Evolutionary conservation across 2,329 filamentous ascomycete genomes (phyloP).

Genomic region (Clonostachys chloroleuca): DNA sequence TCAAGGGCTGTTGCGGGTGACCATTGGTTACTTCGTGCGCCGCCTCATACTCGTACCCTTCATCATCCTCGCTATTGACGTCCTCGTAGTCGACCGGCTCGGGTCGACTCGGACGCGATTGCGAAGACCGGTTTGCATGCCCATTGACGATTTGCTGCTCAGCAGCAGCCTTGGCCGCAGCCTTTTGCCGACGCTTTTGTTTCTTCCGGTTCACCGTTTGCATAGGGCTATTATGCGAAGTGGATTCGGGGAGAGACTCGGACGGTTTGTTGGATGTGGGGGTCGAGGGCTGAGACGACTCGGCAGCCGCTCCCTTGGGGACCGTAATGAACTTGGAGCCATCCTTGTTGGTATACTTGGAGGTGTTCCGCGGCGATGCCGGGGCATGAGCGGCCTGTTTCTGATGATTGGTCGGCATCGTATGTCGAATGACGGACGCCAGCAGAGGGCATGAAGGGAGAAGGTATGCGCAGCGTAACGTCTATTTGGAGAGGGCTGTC

Average conservation of each 20-base stretch:
- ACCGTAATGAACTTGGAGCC: constrained; percentile 66
- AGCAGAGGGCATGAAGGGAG: constrained; percentile 27
- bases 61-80: constrained; percentile 51
- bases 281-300: constrained; percentile 48
- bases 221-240: constrained; percentile 20
- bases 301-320: constrained; percentile 48
- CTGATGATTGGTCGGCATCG: constrained; percentile 49
- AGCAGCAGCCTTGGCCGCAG: constrained; percentile 62
- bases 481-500: too few species aligned
- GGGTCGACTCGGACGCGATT: constrained; percentile 12
- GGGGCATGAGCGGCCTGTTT: constrained; percentile 43
- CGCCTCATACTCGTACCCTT: constrained; percentile 32
- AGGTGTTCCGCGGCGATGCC: constrained; percentile 46
- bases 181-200: constrained; percentile 87
- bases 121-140: constrained; percentile 26
- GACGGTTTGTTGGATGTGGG: constrained; percentile 37
- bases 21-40: constrained; percentile 20
- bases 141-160: constrained; percentile 31
- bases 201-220: constrained; percentile 83
- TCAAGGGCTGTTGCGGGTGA: constrained; percentile 20
- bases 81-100: constrained; percentile 39
- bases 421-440: constrained; percentile 22
- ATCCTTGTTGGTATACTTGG: constrained; percentile 65
- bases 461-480: constrained; percentile 2
- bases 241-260: constrained; percentile 19